A percentile compares a stretch with the other conserved stretches of the same genome.
phyloP scores from a whole-genome alignment of 176 grass and related monocot species.

The Pharus latifolius region DNA sequence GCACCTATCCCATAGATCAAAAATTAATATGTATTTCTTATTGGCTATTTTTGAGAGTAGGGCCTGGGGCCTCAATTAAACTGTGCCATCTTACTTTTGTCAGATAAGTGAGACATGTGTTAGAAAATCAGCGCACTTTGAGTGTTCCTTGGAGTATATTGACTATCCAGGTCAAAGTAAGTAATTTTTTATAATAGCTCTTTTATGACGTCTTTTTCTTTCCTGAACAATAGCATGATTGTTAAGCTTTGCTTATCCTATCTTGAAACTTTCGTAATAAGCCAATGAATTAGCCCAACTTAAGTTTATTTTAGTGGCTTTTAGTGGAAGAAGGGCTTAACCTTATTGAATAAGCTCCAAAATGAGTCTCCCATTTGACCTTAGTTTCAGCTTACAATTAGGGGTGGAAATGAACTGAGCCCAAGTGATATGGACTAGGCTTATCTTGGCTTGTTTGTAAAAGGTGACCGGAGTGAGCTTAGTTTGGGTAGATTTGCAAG shows the following conservation, averaged over 20 bases:
- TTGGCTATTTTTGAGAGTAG: background rate
- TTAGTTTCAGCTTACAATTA: too few species aligned
- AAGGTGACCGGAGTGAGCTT: too few species aligned
- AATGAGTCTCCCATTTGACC: too few species aligned
- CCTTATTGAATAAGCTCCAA: too few species aligned
- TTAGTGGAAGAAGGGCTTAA: too few species aligned
- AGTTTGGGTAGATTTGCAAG: too few species aligned
- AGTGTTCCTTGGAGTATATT: conserved; percentile 43
- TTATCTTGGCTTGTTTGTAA: too few species aligned
- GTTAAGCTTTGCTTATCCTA: background rate
- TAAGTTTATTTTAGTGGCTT: too few species aligned
- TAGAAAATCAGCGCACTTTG: background rate
- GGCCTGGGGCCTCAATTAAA: background rate
- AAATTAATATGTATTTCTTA: too few species aligned
- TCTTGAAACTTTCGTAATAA: background rate
- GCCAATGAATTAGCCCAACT: background rate
- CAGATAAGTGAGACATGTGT: conserved; percentile 36
- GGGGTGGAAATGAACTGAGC: too few species aligned
- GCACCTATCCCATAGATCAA: too few species aligned
- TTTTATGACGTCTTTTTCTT: background rate
- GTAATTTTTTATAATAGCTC: conserved; percentile 2
- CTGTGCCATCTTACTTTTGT: background rate
- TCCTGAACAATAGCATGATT: background rate
- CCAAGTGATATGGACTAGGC: too few species aligned
- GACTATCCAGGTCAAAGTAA: conserved; percentile 60